Base-by-base conservation (phyloP, 2,329 filamentous ascomycete genomes). In the Onygenales sp. region DNA sequence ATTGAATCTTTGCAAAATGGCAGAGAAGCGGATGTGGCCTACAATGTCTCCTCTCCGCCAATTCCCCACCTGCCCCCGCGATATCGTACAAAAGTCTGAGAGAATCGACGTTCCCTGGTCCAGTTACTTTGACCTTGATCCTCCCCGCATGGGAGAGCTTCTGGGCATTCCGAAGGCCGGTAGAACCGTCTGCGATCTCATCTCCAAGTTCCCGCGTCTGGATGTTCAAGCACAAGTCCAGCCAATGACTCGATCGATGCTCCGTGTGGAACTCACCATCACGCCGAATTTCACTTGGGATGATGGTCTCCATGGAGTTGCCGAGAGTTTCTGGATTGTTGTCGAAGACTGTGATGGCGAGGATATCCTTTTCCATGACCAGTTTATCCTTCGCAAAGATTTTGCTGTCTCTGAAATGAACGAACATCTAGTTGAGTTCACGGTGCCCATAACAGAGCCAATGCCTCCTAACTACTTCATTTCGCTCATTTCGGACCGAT, bases 391-490 rank as follows among this genome's bases (percentile, higher is more conserved):
- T 31, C 87, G 92, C 43, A 90, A 86, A 65, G 88, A 95, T 57
- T 96, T 95, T 65, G 91, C 90, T 4, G 76, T 83, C 55, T 80
- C 86, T 1, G 92, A 97, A 63, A 81, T 85, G 67, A 96, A 92
- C 58, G 92, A 97, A 72, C 93, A 98, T 70, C 73, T 96, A 9
- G 86, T 98, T 32, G 93, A 98, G 61, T 93, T 98, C 62, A 97
- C 92, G 0, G 92, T 97, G 2, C 88, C 93, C 0, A 95, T 98
- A 60, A 91, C 89, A 0, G 93, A 98, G 61, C 94, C 94, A 0
- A 95, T 97, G 87, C 93, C 93, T 11, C 93, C 94, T 0, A 95
- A 98, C 69, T 98, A 98, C 74, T 98, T 98, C 72, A 89, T 98
- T 63, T 93, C 90, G 0, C 82, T 98, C 40, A 74, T 96, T 17